These are phyloP conservation scores for Ramichloridium luteum DNA, from an alignment of 2,329 filamentous ascomycete genomes.

Conservation along the genomic window DNA sequence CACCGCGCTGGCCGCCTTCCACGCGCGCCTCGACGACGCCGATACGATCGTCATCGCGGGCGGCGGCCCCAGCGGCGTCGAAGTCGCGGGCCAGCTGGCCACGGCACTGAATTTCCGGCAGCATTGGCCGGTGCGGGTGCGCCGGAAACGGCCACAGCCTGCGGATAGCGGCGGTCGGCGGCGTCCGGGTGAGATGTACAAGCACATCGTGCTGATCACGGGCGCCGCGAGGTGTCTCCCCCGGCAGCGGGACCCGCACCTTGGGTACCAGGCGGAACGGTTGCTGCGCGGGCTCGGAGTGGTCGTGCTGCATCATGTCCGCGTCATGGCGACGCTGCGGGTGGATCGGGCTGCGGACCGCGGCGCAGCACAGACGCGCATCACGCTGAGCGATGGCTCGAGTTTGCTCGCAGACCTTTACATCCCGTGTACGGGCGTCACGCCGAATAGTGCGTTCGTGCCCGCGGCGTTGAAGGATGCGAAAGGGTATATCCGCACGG, in stretches of 20 bases:
- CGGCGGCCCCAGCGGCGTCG: slow-evolving; percentile 26
- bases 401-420: slow-evolving; percentile 26
- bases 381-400: slow-evolving; percentile 20
- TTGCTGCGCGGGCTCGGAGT: slow-evolving; percentile 23
- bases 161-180: too few species aligned
- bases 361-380: slow-evolving; percentile 13
- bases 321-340: slow-evolving; percentile 17
- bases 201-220: slow-evolving; percentile 25
- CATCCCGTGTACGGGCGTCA: slow-evolving; percentile 25
- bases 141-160: slow-evolving; percentile 5
- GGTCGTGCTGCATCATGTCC: slow-evolving; percentile 19
- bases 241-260: slow-evolving; percentile 12
- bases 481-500: slow-evolving; percentile 18
- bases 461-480: slow-evolving; percentile 17
- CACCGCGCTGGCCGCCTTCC: slow-evolving; percentile 21
- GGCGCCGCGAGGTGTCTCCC: slow-evolving; percentile 23
- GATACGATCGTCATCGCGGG: slow-evolving; percentile 27
- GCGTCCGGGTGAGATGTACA: too few species aligned
- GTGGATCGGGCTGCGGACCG: slow-evolving; percentile 12
- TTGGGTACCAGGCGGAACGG: slow-evolving; percentile 23
- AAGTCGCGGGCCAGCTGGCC: slow-evolving; percentile 28
- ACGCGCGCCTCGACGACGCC: slow-evolving; percentile 19
- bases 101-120: slow-evolving; percentile 20
- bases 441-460: slow-evolving; percentile 24
- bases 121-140: slow-evolving; percentile 9